A percentile compares a stretch with the other conserved stretches of the same genome.
These are phyloP conservation scores for Trypanosoma rangeli DNA, from an alignment of 208 protist species.

Conservation along the genomic window DNA sequence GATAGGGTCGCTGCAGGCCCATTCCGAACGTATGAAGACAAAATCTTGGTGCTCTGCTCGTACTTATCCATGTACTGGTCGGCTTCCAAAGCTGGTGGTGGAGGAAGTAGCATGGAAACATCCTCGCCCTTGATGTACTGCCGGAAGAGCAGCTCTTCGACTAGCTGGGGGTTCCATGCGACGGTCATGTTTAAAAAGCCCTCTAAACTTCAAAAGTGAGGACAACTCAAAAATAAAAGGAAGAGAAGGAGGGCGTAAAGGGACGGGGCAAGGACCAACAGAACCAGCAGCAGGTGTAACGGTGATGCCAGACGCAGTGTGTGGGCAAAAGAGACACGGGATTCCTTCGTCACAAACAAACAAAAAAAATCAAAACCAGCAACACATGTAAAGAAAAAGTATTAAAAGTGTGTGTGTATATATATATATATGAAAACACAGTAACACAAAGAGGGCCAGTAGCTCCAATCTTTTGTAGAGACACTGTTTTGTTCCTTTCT, in stretches of 20 bases:
- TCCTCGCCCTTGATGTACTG: constrained; percentile 90
- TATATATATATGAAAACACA: constrained; percentile 10
- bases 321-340: neutral
- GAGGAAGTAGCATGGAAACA: constrained; percentile 60
- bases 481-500: too few relatives aligned
- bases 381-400: constrained; percentile 1
- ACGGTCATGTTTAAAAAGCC: constrained; percentile 19
- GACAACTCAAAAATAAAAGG: constrained; percentile 15
- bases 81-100: constrained; percentile 45
- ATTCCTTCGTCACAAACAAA: neutral
- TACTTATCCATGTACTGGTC: constrained; percentile 71
- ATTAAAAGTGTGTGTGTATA: neutral
- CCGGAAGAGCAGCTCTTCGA: constrained; percentile 87
- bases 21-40: constrained; percentile 85
- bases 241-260: neutral
- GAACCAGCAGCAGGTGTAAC: neutral
- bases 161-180: constrained; percentile 66
- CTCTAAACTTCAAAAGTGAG: neutral
- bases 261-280: neutral
- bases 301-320: neutral
- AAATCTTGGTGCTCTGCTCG: constrained; percentile 74
- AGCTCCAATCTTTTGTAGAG: too few relatives aligned
- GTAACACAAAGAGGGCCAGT: neutral
- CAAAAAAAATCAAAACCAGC: constrained; percentile 12
- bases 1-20: constrained; percentile 72